Evolutionary conservation across 805 yeast species (phyloP).

Genomic region (Kodamaea kaohsiungensis): DNA sequence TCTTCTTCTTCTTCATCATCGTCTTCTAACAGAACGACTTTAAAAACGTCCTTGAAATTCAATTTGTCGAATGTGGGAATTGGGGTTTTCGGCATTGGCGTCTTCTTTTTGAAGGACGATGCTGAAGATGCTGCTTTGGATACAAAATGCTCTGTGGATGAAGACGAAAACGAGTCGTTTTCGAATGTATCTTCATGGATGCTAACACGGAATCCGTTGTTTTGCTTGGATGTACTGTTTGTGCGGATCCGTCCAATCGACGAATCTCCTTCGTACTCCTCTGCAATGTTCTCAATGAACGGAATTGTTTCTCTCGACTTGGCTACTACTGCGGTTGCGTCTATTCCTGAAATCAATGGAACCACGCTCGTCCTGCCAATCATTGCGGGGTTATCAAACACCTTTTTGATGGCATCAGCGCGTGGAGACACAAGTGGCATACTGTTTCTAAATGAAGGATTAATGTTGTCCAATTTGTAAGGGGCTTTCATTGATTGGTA

Average conservation of each 20-base stretch:
- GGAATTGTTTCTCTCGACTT: slow-evolving; percentile 1
- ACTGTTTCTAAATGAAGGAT: not conserved
- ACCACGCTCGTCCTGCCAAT: slow-evolving; percentile 16
- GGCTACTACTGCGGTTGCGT: slow-evolving; percentile 11
- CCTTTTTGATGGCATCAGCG: slow-evolving; percentile 42
- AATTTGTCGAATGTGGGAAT: slow-evolving; percentile 29
- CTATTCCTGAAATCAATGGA: slow-evolving; percentile 12
- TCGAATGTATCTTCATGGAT: slow-evolving; percentile 9
- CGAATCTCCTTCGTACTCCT: slow-evolving; percentile 19
- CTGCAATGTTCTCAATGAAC: slow-evolving; percentile 32
- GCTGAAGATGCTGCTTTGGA: slow-evolving; percentile 10
- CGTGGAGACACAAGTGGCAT: slow-evolving; percentile 29
- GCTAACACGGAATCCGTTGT: not conserved
- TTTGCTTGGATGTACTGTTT: not conserved
- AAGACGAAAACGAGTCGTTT: slow-evolving; percentile 12
- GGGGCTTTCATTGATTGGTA: not conserved
- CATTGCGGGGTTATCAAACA: slow-evolving; percentile 47
- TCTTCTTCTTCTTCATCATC: slow-evolving; percentile 12
- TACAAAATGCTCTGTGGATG: slow-evolving; percentile 11
- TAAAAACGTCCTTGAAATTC: slow-evolving; percentile 34
- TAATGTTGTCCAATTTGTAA: not conserved
- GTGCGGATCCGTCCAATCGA: not conserved
- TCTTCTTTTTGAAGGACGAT: slow-evolving; percentile 4
- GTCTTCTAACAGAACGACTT: slow-evolving; percentile 3
- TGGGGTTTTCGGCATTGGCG: slow-evolving; percentile 44